These are phyloP conservation scores for Podila minutissima DNA, from an alignment of 192 early-diverging fungal genomes.

Conservation along the genomic window DNA sequence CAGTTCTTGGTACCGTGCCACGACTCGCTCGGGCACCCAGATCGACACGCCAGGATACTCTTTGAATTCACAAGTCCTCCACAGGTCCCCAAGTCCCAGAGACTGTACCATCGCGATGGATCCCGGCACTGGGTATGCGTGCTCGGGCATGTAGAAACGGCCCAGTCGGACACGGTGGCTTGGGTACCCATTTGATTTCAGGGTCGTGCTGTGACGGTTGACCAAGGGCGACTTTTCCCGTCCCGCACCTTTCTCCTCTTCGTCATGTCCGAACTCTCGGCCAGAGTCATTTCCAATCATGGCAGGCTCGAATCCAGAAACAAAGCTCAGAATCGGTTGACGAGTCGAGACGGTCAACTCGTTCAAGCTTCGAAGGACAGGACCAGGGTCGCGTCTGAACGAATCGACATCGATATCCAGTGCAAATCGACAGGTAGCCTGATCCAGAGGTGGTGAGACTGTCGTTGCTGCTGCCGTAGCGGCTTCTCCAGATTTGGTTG, in stretches of 20 bases:
- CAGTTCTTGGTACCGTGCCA: conserved; percentile 29
- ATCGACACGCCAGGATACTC: conserved; percentile 26
- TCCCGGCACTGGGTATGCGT: conserved; percentile 18
- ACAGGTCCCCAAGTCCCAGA: conserved; percentile 4
- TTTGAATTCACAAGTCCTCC: conserved; percentile 29
- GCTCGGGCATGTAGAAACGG: conserved; percentile 35
- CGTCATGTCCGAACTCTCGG: not conserved
- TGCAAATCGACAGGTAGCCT: conserved; percentile 10
- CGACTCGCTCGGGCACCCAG: conserved; percentile 28
- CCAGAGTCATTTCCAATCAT: not conserved
- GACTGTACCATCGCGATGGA: conserved; percentile 3
- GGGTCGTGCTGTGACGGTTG: not conserved
- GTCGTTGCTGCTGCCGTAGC: not conserved
- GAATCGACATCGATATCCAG: conserved; percentile 37
- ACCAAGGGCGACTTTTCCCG: not conserved
- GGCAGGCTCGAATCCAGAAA: conserved; percentile 30
- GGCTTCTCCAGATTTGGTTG: not conserved
- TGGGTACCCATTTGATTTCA: conserved; percentile 15
- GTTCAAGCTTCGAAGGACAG: conserved; percentile 8
- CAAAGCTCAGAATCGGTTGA: conserved; percentile 22
- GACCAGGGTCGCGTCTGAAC: conserved; percentile 32
- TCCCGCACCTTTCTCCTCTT: not conserved
- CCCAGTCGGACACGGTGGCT: conserved; percentile 14
- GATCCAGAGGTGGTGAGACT: not conserved
- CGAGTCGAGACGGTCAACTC: conserved; percentile 20